Evolutionary conservation across 73 alveolate species (phyloP).

Genomic region (Tetrahymena borealis): DNA sequence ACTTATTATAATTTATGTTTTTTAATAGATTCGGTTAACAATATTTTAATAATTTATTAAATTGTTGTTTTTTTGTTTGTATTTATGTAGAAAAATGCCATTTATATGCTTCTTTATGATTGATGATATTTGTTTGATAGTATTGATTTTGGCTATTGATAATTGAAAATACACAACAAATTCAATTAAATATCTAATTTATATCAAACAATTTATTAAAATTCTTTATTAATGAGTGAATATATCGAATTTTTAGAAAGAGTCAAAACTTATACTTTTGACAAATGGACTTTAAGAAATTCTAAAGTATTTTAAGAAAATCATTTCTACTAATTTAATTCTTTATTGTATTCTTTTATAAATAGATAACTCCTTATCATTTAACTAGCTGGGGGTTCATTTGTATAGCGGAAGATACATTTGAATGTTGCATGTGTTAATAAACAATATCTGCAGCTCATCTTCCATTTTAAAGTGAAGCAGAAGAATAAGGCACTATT

Average conservation of each 20-base stretch:
- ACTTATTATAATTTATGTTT: no score
- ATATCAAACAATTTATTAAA: not conserved
- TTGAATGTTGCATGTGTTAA: not conserved
- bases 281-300: not conserved
- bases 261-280: not conserved
- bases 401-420: not conserved
- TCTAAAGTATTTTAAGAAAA: no score
- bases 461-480: not conserved
- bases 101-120: no score
- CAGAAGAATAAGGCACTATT: not conserved
- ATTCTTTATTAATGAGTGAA: not conserved
- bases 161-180: not conserved
- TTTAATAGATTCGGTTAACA: no score
- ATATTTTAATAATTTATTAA: no score
- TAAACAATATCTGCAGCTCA: not conserved
- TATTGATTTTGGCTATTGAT: no score
- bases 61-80: no score
- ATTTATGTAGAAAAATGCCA: no score
- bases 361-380: not conserved
- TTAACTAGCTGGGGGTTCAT: not conserved
- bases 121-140: no score
- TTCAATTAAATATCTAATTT: not conserved
- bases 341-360: not conserved
- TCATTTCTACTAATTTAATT: not conserved
- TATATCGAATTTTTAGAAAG: not conserved